phyloP scores from a whole-genome alignment of 352 stramenopile genomes.

The Phytophthora capsici region DNA sequence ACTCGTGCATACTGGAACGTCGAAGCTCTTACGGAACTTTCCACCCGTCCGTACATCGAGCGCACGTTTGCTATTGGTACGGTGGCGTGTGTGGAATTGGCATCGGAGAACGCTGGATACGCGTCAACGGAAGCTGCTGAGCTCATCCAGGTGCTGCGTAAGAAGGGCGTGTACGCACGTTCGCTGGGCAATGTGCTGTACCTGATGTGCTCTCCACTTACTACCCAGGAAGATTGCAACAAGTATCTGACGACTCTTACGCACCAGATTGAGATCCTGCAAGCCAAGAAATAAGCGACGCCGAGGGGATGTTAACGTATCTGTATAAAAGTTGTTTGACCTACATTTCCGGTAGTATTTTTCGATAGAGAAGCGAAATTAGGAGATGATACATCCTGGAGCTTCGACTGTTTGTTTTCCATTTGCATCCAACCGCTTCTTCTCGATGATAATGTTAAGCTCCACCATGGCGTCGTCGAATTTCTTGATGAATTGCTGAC shows the following conservation, averaged over 20 bases:
- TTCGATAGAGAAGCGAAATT: background rate
- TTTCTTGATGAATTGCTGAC: constrained; percentile 64
- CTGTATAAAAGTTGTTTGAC: constrained; percentile 9
- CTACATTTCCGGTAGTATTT: background rate
- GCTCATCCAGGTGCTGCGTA: constrained; percentile 65
- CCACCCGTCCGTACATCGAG: constrained; percentile 52
- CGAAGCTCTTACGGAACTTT: constrained; percentile 53
- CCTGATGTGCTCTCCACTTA: constrained; percentile 87
- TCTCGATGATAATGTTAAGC: constrained; percentile 63
- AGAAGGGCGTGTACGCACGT: constrained; percentile 78
- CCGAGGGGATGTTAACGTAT: constrained; percentile 1
- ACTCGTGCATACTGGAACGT: constrained; percentile 71
- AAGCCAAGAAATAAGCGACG: constrained; percentile 37
- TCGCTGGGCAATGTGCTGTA: constrained; percentile 86
- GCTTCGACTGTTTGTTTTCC: background rate
- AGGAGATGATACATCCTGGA: constrained; percentile 44
- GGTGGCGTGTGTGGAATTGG: constrained; percentile 77
- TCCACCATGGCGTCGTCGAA: constrained; percentile 69
- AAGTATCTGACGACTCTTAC: constrained; percentile 62
- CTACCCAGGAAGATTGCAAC: constrained; percentile 63
- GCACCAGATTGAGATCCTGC: constrained; percentile 51
- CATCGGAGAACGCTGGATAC: constrained; percentile 66
- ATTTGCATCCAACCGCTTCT: constrained; percentile 50
- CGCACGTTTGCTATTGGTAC: constrained; percentile 83
- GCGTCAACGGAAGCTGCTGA: constrained; percentile 66